Evolutionary conservation across 306 rosid species (phyloP).

Genomic region (Gillenia trifoliata): DNA sequence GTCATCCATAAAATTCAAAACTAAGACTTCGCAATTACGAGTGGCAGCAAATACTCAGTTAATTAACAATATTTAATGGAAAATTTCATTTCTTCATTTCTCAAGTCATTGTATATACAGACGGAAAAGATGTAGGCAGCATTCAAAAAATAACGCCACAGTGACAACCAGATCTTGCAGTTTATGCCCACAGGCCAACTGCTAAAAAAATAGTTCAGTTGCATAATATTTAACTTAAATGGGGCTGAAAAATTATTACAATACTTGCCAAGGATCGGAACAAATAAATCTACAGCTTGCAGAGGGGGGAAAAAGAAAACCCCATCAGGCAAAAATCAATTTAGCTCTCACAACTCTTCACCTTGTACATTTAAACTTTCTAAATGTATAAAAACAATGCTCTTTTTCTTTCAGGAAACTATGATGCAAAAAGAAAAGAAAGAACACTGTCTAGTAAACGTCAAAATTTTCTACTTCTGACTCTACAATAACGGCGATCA

Average conservation of each 20-base stretch:
- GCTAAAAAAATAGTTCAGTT: slow-evolving; percentile 21
- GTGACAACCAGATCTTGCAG: slow-evolving; percentile 3
- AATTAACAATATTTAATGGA: not conserved
- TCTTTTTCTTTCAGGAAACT: slow-evolving; percentile 40
- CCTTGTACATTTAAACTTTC: slow-evolving; percentile 50
- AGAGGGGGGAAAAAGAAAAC: slow-evolving; percentile 38
- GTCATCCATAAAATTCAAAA: too few species aligned
- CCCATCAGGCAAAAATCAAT: slow-evolving; percentile 60
- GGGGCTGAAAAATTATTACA: slow-evolving; percentile 58
- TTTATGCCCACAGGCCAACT: not conserved
- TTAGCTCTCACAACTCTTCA: slow-evolving; percentile 39
- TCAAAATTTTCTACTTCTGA: slow-evolving; percentile 79
- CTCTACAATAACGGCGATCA: slow-evolving; percentile 46
- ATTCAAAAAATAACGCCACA: not conserved
- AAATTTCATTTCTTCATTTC: not conserved
- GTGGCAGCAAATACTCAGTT: too few species aligned
- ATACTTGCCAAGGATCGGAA: slow-evolving; percentile 38
- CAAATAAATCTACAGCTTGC: slow-evolving; percentile 57
- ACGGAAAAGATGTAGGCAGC: too few species aligned
- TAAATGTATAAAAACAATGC: slow-evolving; percentile 46
- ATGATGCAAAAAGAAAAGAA: slow-evolving; percentile 32
- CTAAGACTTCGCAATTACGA: not conserved
- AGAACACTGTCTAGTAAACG: slow-evolving; percentile 42
- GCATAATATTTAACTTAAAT: slow-evolving; percentile 37
- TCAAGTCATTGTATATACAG: not conserved